A percentile compares a stretch with the other conserved stretches of the same genome.
Evolutionary conservation across 495 filamentous ascomycete genomes (phyloP).

Genomic region (Penicillium manginii): DNA sequence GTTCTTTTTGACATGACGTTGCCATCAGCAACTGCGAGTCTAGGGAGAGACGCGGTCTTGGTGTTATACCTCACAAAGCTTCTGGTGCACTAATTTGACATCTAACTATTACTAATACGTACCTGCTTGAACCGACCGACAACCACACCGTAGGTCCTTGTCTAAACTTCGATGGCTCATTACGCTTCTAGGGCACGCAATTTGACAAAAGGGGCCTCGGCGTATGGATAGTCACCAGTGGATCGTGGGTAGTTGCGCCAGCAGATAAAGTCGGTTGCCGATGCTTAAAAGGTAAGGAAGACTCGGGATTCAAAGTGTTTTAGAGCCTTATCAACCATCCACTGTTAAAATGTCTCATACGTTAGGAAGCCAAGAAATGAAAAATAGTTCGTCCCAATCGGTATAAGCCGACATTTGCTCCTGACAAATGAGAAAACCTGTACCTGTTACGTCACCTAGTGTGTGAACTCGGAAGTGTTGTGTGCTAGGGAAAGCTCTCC

Average conservation of each 20-base stretch:
- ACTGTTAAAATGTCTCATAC: background rate
- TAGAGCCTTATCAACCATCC: background rate
- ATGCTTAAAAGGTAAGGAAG: background rate
- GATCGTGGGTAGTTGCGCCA: background rate
- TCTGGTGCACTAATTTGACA: background rate
- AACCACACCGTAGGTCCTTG: background rate
- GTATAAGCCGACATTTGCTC: background rate
- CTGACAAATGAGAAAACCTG: background rate
- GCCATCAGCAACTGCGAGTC: background rate
- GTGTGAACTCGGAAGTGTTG: background rate
- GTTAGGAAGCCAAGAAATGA: background rate
- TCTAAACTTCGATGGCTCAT: background rate
- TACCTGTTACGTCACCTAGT: background rate
- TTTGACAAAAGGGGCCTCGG: background rate
- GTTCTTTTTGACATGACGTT: background rate
- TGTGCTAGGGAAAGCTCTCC: background rate
- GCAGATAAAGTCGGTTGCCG: background rate
- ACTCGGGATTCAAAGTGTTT: background rate
- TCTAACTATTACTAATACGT: background rate
- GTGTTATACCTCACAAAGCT: background rate
- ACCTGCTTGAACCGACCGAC: background rate
- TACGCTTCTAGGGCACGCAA: background rate
- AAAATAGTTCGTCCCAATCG: background rate
- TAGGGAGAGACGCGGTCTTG: background rate
- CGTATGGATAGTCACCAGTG: background rate